phyloP scores from a whole-genome alignment of 345 rosid genomes.

The Dovyalis caffra region DNA sequence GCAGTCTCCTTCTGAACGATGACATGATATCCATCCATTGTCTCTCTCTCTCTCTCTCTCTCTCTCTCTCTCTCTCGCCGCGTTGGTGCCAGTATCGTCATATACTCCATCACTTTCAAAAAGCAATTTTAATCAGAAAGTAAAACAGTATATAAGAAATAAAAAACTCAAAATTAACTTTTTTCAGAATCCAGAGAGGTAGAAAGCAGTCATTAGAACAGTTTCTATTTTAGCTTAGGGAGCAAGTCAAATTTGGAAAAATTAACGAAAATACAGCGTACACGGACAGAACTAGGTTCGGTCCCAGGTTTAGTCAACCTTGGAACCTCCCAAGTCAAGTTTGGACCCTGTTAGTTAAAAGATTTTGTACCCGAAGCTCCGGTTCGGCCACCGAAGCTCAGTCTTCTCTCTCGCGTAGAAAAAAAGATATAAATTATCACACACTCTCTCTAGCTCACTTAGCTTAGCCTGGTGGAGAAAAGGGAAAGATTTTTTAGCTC shows the following conservation, averaged over 20 bases:
- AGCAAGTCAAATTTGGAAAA: conserved; percentile 29
- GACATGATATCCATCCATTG: too few relatives aligned
- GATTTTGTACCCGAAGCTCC: conserved; percentile 34
- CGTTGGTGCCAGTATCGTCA: too few relatives aligned
- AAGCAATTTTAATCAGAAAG: too few relatives aligned
- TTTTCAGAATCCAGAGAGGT: not conserved
- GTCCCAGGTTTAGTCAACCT: conserved; percentile 40
- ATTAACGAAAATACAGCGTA: conserved; percentile 31
- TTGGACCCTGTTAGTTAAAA: conserved; percentile 5
- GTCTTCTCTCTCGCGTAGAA: conserved; percentile 42
- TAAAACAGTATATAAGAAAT: too few relatives aligned
- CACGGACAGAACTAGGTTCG: conserved; percentile 22
- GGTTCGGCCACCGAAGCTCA: conserved; percentile 21
- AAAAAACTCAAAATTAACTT: too few relatives aligned
- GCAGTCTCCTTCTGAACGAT: too few relatives aligned
- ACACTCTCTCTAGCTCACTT: conserved; percentile 20
- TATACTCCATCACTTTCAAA: too few relatives aligned
- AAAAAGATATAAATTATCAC: not conserved
- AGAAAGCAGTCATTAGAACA: not conserved
- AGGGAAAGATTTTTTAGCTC: not conserved
- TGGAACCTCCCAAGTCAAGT: conserved; percentile 26
- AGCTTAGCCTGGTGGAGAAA: conserved; percentile 38
- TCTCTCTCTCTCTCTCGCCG: too few relatives aligned
- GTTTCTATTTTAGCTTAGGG: conserved; percentile 39
- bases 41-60: too few relatives aligned